Base-by-base conservation (phyloP, 2,329 filamentous ascomycete species). In the Venturia carpophila region DNA sequence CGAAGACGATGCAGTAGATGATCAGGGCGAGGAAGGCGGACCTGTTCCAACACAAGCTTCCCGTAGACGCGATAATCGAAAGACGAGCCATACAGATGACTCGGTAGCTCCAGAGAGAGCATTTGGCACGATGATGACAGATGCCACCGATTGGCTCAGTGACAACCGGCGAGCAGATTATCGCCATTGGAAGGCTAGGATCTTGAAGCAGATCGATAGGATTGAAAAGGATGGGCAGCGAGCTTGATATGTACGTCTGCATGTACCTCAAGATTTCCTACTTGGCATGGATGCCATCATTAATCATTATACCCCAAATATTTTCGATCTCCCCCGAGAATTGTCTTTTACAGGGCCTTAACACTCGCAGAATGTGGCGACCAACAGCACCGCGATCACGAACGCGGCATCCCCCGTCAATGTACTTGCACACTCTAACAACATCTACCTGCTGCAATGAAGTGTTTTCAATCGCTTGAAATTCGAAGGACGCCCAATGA, bases 91-190 rank as follows among this genome's bases (percentile, higher is more conserved):
- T 68, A 69, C 66, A 10, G 19, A 70, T 17, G 68, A 69, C 10
- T 69, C 11, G 75, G 52, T 65, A 64, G 2, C 68, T 67, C 27
- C 68, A 71, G 67, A 78, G 72, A 80, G 37, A 75, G 85, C 74
- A 74, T 67, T 81, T 19, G 79, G 79, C 1, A 89, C 86, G 2
- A 92, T 92, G 89, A 84, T 92, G 69, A 88, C 92, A 73, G 86
- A 87, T 68, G 82, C 83, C 60, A 87, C 89, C 70, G 88, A 92
- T 70, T 90, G 87, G 70, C 74, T 92, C 69, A 87, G 86, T 68
- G 84, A 87, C 61, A 78, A 81, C 67, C 85, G 84, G 69, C 80
- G 81, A 69, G 78, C 78, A 49, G 84, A 87, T 13, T 92, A 86
- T 71, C 77, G 73, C 56, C 73, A 73, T 21, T 94, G 90, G 90